Evolutionary conservation across 768 basidiomycete genomes (phyloP).

Genomic region (Tulasnella sp.): DNA sequence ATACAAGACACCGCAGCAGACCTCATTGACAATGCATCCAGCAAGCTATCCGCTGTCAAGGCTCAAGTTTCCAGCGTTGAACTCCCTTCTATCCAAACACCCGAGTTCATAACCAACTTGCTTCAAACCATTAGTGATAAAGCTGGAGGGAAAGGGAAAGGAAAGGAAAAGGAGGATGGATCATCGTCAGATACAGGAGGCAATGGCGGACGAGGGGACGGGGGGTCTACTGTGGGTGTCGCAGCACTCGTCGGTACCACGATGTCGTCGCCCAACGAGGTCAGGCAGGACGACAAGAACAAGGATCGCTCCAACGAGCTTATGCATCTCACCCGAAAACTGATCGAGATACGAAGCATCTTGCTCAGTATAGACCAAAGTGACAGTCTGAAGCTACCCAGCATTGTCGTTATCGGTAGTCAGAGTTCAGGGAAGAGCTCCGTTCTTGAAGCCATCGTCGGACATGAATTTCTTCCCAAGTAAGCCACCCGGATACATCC

Average conservation of each 20-base stretch:
- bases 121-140: conserved; percentile 21
- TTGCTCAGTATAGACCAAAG: conserved; percentile 94
- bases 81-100: conserved; percentile 43
- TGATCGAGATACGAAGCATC: conserved; percentile 92
- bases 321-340: conserved; percentile 84
- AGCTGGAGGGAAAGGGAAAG: neutral
- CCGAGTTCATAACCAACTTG: conserved; percentile 59
- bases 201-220: conserved; percentile 23
- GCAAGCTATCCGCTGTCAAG: conserved; percentile 47
- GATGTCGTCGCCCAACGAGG: conserved; percentile 61
- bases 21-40: conserved; percentile 58
- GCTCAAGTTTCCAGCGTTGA: conserved; percentile 48
- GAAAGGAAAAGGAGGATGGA: neutral
- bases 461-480: conserved; percentile 97
- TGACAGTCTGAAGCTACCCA: conserved; percentile 85
- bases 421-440: conserved; percentile 98
- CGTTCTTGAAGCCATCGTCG: conserved; percentile 92
- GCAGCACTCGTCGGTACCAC: conserved; percentile 68
- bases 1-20: conserved; percentile 60
- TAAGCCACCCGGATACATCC: conserved; percentile 36
- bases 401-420: conserved; percentile 95
- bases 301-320: conserved; percentile 57
- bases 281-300: conserved; percentile 29
- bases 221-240: too few relatives aligned
- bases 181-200: conserved; percentile 21